phyloP scores from a whole-genome alignment of 306 rosid genomes.

The Glycine soja region DNA sequence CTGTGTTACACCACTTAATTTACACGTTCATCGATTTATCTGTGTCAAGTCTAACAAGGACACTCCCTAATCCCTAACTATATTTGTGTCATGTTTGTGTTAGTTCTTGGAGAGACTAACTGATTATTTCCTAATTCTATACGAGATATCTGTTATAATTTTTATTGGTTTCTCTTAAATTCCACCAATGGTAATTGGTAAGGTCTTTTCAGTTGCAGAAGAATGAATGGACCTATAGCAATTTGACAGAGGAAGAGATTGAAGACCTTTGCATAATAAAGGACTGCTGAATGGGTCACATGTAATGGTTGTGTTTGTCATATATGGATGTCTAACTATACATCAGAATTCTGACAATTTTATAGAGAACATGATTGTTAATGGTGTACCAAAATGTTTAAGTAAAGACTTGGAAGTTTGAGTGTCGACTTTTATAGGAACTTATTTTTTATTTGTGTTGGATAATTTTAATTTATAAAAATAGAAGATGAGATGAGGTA shows the following conservation, averaged over 20 bases:
- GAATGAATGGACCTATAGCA: not conserved
- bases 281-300: not conserved
- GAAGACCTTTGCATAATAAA: no score
- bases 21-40: not conserved
- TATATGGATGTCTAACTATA: not conserved
- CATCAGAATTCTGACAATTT: conserved; percentile 12
- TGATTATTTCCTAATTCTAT: no score
- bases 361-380: conserved; percentile 16
- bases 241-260: no score
- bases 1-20: not conserved
- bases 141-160: not conserved
- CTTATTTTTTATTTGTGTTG: no score
- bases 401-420: no score
- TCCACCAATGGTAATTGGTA: not conserved
- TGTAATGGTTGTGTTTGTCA: not conserved
- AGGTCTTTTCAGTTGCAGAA: not conserved
- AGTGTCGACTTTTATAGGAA: no score
- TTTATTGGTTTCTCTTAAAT: not conserved
- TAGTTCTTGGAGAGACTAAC: no score
- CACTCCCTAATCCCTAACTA: not conserved
- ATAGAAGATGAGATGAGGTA: no score
- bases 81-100: no score
- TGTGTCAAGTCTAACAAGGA: not conserved
- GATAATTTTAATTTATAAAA: no score
- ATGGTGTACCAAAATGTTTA: no score